Evolutionary conservation across 495 filamentous ascomycete genomes (phyloP).

Genomic region (Neurospora sp.): DNA sequence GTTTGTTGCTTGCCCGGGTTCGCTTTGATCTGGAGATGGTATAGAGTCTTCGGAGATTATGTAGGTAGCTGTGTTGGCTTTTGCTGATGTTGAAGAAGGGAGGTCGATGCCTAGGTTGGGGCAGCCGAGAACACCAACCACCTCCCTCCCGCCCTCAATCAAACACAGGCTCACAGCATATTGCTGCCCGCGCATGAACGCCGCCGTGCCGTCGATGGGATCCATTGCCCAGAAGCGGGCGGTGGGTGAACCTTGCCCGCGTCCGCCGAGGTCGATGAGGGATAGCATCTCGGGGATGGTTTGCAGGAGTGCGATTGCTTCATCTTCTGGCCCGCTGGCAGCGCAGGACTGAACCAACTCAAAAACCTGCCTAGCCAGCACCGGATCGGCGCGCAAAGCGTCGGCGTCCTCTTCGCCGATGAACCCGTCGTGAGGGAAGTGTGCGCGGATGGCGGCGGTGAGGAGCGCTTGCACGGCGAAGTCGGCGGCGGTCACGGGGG

Average conservation of each 20-base stretch:
- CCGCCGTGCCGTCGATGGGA: conserved; percentile 52
- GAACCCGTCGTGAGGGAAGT: conserved; percentile 41
- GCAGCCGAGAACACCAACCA: conserved; percentile 47
- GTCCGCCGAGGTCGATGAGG: conserved; percentile 45
- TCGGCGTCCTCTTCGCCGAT: conserved; percentile 45
- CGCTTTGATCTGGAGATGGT: too few species aligned
- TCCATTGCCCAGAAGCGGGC: conserved; percentile 50
- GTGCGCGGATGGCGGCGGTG: conserved; percentile 39
- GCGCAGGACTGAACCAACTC: conserved; percentile 32
- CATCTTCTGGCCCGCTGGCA: conserved; percentile 22
- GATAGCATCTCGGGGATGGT: conserved; percentile 42
- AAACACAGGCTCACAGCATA: conserved; percentile 49
- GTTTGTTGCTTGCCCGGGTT: too few species aligned
- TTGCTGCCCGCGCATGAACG: conserved; percentile 46
- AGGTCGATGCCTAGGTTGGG: conserved; percentile 34
- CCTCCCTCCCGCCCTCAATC: conserved; percentile 41
- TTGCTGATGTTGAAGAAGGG: not conserved
- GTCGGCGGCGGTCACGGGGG: conserved; percentile 48
- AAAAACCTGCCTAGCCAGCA: conserved; percentile 39
- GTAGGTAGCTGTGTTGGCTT: not conserved
- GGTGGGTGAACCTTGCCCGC: conserved; percentile 26
- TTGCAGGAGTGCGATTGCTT: conserved; percentile 26
- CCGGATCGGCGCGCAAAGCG: conserved; percentile 33
- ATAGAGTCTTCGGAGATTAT: not conserved
- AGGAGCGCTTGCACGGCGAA: conserved; percentile 48